Conservation (phyloP, 805 yeast genomes). For the Candida maesae region DNA sequence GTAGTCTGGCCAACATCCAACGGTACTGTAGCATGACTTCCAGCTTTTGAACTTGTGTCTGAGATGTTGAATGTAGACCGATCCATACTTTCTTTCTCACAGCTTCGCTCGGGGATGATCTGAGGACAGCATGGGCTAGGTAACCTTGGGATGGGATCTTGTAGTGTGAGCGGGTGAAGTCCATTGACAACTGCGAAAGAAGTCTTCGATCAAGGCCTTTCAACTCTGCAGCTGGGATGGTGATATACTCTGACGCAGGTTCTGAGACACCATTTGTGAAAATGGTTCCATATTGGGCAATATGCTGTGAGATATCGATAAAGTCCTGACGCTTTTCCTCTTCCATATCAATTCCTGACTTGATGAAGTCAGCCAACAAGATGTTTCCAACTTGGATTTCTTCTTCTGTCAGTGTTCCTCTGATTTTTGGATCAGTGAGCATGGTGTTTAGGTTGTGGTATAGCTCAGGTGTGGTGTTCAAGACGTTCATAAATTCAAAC, state of each 20-base stretch:
- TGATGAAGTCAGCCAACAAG: constrained; percentile 77
- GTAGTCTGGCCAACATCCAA: constrained; percentile 63
- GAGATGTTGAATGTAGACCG: constrained; percentile 61
- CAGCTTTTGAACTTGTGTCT: constrained; percentile 56
- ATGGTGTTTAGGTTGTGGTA: constrained; percentile 54
- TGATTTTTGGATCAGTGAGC: constrained; percentile 35
- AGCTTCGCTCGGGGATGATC: constrained; percentile 50
- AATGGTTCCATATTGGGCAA: constrained; percentile 76
- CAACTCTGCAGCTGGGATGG: constrained; percentile 22
- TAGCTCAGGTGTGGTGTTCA: constrained; percentile 78
- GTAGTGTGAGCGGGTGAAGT: constrained; percentile 37
- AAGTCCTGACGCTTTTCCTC: constrained; percentile 61
- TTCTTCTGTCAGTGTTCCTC: constrained; percentile 51
- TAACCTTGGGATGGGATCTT: constrained; percentile 59
- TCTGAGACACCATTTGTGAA: constrained; percentile 40
- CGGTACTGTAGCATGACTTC: constrained; percentile 60
- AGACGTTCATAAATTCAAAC: constrained; percentile 90
- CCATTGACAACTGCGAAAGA: constrained; percentile 30
- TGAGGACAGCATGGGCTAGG: constrained; percentile 60
- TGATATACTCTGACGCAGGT: constrained; percentile 16
- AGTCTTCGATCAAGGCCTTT: constrained; percentile 23
- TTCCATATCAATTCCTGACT: constrained; percentile 83
- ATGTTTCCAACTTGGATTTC: constrained; percentile 81
- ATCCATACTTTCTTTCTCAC: constrained; percentile 72
- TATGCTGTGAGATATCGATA: constrained; percentile 73